Base-by-base conservation (phyloP, 1,284 basidiomycete genomes). In the Leccinum huronense region DNA sequence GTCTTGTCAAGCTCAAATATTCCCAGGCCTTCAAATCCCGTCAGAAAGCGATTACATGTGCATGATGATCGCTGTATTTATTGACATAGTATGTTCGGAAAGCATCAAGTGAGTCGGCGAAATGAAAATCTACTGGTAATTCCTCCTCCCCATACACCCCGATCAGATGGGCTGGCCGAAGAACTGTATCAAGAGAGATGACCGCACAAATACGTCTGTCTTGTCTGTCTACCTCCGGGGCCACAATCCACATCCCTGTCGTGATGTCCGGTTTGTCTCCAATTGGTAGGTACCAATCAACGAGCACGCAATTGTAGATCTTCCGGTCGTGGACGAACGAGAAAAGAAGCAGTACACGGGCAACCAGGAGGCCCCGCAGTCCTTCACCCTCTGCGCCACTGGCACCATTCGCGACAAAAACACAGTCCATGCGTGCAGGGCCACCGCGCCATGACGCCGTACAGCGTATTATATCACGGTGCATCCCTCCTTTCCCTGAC, bases 71-170 rank as follows among this genome's bases (percentile, higher is more conserved):
- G 4, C 58, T 58, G 23, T 60, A 65, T 34, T 65, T 65, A n/a
- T 65, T 65, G 11, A 65, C 56, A 34, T 65, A 65, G 7, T 58
- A 65, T 10, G 62, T 33, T 1, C 8, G n/a, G 30, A 63, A 65
- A 7, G 59, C 57, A 23, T 63, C 58, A 3, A 63, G 45, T 27
- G 36, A 33, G 11, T 60, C 45, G 0, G 54, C 3, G 19, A n/a
- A 57, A 31, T 58, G 33, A 45, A 65, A 59, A 5, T 54, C 6
- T 1, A 14, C 36, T 1, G 58, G 61, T 13, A 65, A 1, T 2
- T 14, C 3, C 6, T 60, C 36, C 16, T 23, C 42, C 1, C 64
- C 45, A 38, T 59, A 65, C 1, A 60, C 53, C 3, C 33, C 23
- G 1, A 65, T 65, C 6, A 65, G 10, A 42, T 65, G 61, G 1